Evolutionary conservation across 2,329 filamentous ascomycete genomes (phyloP).

Genomic region (Dactylellina sp.): DNA sequence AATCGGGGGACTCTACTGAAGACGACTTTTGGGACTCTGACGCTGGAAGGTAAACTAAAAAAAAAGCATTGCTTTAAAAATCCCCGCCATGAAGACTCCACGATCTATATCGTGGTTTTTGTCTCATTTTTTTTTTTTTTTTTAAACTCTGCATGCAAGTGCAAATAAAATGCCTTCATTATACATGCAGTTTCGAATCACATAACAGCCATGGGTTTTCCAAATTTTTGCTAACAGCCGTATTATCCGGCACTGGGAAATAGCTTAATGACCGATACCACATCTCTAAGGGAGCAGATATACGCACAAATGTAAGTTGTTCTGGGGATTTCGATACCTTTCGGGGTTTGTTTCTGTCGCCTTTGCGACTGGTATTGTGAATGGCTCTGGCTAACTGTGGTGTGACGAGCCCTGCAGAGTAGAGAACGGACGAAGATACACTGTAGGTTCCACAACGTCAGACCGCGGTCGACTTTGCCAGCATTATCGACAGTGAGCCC

Average conservation of each 20-base stretch:
- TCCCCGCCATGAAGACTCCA: no score
- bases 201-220: background rate
- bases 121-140: background rate
- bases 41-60: conserved; percentile 47
- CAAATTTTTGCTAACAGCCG: conserved; percentile 14
- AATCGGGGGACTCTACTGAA: conserved; percentile 39
- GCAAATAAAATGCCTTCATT: conserved; percentile 17
- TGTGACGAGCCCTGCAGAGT: conserved; percentile 26
- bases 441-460: conserved; percentile 28
- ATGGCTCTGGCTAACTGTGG: conserved; percentile 22
- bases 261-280: conserved; percentile 57
- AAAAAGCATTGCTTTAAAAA: background rate
- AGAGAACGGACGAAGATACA: conserved; percentile 56
- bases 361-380: background rate
- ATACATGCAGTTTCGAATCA: conserved; percentile 1
- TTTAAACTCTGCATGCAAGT: conserved; percentile 6
- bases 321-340: background rate
- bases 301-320: conserved; percentile 52
- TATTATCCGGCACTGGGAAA: conserved; percentile 8
- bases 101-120: background rate
- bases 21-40: conserved; percentile 55
- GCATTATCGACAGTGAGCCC: background rate
- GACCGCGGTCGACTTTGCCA: background rate
- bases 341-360: background rate
- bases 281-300: conserved; percentile 48